Conservation (phyloP, 1,139 yeast genomes). For the Suhomyces atakaporum region DNA sequence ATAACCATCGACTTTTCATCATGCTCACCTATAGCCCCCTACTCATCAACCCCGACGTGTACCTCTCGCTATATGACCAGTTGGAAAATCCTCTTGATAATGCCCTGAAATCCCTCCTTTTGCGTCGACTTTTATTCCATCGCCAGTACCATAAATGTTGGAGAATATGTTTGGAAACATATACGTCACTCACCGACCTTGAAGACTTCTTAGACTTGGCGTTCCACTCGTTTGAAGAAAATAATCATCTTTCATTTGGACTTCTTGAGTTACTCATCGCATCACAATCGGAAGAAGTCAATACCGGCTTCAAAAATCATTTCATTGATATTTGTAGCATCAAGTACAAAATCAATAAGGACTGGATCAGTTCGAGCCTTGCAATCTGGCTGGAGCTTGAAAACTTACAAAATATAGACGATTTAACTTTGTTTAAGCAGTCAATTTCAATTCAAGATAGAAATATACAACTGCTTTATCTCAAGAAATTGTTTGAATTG, state of each 20-base stretch:
- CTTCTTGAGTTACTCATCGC: constrained; percentile 24
- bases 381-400: constrained; percentile 9
- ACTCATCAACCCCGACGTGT: constrained; percentile 32
- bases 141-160: constrained; percentile 34
- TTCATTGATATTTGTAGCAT: constrained; percentile 26
- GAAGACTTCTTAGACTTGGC: constrained; percentile 39
- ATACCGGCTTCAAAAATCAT: constrained; percentile 20
- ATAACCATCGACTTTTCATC: constrained; percentile 30
- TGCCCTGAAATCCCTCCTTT: constrained; percentile 23
- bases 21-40: constrained; percentile 38
- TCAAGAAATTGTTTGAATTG: constrained; percentile 10
- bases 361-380: constrained; percentile 11
- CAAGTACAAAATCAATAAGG: constrained; percentile 16
- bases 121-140: constrained; percentile 35
- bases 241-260: constrained; percentile 27
- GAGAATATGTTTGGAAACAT: constrained; percentile 28
- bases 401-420: constrained; percentile 11
- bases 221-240: constrained; percentile 19
- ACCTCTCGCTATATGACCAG: constrained; percentile 24
- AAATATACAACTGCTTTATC: constrained; percentile 10
- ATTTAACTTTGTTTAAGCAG: constrained; percentile 1
- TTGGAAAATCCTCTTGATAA: constrained; percentile 24
- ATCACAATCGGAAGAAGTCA: constrained; percentile 16
- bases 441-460: not conserved
- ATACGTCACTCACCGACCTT: constrained; percentile 36